phyloP scores from a whole-genome alignment of 306 rosid species.

The Cicer judaicum region DNA sequence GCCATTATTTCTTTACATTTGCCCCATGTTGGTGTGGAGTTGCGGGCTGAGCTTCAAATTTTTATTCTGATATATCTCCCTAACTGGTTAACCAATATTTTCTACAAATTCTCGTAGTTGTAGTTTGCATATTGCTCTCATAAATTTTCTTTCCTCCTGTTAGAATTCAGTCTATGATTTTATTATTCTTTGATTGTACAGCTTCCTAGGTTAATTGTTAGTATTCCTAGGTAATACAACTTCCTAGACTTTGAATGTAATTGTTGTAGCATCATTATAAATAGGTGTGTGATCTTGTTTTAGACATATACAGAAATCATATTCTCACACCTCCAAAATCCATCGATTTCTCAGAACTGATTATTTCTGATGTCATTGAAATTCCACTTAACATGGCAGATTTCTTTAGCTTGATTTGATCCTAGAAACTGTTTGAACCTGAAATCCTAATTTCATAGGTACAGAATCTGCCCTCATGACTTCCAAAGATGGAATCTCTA shows the following conservation, averaged over 20 bases:
- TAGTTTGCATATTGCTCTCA: not conserved
- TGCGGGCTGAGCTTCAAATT: not conserved
- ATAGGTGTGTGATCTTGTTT: too few species aligned
- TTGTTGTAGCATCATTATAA: too few species aligned
- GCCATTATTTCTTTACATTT: not conserved
- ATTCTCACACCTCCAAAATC: not conserved
- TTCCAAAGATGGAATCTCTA: slow-evolving; percentile 10
- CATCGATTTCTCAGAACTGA: slow-evolving; percentile 10
- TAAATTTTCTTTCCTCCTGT: not conserved
- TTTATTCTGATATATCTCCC: slow-evolving; percentile 22
- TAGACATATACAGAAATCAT: too few species aligned
- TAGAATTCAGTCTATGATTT: too few species aligned
- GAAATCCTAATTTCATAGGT: not conserved
- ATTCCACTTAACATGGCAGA: not conserved
- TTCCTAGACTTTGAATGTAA: too few species aligned
- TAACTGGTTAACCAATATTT: not conserved
- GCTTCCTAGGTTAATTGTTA: too few species aligned
- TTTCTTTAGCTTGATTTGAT: slow-evolving; percentile 20
- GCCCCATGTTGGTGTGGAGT: not conserved
- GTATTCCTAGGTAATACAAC: too few species aligned
- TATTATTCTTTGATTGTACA: too few species aligned
- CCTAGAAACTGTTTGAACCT: not conserved
- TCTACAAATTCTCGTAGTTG: not conserved
- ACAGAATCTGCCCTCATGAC: not conserved
- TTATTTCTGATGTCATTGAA: not conserved